Evolutionary conservation across 352 stramenopile species (phyloP), one percentile per base, ranked within the genome.

Genomic region (Phytophthora tentaculata): DNA sequence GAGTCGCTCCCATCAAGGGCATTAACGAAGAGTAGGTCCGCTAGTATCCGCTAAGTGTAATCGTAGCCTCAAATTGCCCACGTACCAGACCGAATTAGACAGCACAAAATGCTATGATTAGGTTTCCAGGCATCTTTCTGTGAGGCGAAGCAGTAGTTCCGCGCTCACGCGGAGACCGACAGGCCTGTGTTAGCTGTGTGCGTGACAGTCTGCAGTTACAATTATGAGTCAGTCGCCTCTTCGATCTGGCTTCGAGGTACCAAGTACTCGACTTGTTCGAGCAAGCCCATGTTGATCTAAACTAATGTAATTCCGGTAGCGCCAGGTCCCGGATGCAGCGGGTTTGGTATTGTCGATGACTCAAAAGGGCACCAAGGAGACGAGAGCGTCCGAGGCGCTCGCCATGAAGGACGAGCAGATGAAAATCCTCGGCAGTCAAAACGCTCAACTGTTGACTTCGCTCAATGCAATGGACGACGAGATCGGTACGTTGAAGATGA

Each of bases 371-470:
- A 95, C 79, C 58, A 91, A 96, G 52, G 94, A 98, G 66, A 90
- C 86, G 10, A 89, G 94, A 23, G 88, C 94, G 12, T 86, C 87
- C 37, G 92, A 98, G 61, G 92, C 94, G n/a, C 81, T 98, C 26
- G 86, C 88, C 39, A 98, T 98, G 90, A 98, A 98, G 70, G 95
- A 98, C 76, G 93, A 98, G 74, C 96, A 98, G 71, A 79, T 98
- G 73, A 84, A 91, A 50, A 98, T 99, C 60, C 80, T 98, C n/a
- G 92, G 90, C 35, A 89, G 97, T 50, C 94, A 98, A 71, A 98
- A 98, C 67, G 78, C 80, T 10, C 84, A 95, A 55, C 61, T 98
- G 45, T 73, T 98, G 32, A 77, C 76, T 13, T 96, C 86, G 20
- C 81, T 98, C 28, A 95, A 98, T 70, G 69, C 86, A 43, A 89